Percentiles rank a stretch among this genome's conserved stretches.
Evolutionary conservation across 1,284 basidiomycete genomes (phyloP).

Genomic region (Xanthoconium separans): DNA sequence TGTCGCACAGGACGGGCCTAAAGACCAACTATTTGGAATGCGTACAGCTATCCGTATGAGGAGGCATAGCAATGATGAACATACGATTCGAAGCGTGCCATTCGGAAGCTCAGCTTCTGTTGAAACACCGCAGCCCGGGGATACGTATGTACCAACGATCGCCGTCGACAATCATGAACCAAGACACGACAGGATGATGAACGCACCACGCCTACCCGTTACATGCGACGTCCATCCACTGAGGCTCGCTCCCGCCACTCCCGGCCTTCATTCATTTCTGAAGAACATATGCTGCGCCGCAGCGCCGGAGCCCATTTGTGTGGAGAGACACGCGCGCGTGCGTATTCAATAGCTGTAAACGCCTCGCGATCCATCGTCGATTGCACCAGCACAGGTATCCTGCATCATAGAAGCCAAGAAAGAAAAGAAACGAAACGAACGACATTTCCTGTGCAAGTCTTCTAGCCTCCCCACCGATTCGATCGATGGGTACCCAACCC

Average conservation of each 20-base stretch:
- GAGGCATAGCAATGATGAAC: no score
- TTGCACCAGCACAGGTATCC: neutral
- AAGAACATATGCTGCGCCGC: neutral
- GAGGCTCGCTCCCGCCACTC: neutral
- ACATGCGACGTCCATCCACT: no score
- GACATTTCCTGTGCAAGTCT: constrained; percentile 1
- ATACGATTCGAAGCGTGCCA: no score
- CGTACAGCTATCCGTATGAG: no score
- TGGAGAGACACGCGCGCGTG: neutral
- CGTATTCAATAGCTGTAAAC: neutral
- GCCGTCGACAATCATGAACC: no score
- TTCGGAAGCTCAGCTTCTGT: no score
- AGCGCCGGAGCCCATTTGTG: neutral
- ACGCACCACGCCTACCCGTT: neutral
- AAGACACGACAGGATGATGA: no score
- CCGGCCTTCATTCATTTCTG: neutral
- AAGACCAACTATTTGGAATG: no score
- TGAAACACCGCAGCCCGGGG: no score
- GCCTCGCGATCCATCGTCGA: constrained; percentile 9
- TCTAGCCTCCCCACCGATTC: neutral
- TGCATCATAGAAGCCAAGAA: constrained; percentile 8
- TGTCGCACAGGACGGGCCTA: no score
- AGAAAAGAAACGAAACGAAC: neutral
- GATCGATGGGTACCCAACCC: neutral
- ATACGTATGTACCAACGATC: no score